Percentiles rank a stretch among this genome's conserved stretches.
phyloP scores from a whole-genome alignment of 176 grass and related monocot species.

The Oryza coarctata region DNA sequence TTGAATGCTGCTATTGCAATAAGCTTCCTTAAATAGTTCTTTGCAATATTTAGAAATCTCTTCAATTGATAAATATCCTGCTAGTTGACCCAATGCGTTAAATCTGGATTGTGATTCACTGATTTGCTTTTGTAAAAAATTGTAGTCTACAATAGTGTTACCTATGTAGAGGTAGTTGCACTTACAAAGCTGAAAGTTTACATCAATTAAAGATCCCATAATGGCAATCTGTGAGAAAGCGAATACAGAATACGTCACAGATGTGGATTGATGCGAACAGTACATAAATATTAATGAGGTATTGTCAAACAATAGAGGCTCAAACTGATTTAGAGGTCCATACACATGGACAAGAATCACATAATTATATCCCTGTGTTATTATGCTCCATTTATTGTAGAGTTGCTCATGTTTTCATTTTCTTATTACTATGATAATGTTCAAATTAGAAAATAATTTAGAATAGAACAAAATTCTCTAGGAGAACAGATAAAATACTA shows the following conservation, averaged over 20 bases:
- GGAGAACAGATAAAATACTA: not conserved
- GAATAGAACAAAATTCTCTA: not conserved
- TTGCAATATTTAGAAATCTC: not conserved
- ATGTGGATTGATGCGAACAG: not conserved
- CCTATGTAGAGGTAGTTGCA: not conserved
- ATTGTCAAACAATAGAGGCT: not conserved
- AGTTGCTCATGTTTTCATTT: not conserved
- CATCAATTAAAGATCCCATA: not conserved
- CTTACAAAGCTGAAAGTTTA: not conserved
- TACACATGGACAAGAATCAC: not conserved
- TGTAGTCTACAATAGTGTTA: not conserved
- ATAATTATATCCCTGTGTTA: not conserved
- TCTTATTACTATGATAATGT: not conserved
- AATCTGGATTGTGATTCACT: not conserved
- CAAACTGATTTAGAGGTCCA: not conserved
- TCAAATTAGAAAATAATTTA: not conserved
- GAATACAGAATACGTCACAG: not conserved
- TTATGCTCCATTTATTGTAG: not conserved
- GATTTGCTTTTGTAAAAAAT: not conserved
- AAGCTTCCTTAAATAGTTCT: not conserved
- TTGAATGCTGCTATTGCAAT: not conserved
- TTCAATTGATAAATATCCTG: not conserved
- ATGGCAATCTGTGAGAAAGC: not conserved
- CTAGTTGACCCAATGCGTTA: not conserved
- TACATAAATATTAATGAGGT: not conserved